Base-by-base conservation (phyloP, 2,329 filamentous ascomycete species). In the Incumbomyces lentus region DNA sequence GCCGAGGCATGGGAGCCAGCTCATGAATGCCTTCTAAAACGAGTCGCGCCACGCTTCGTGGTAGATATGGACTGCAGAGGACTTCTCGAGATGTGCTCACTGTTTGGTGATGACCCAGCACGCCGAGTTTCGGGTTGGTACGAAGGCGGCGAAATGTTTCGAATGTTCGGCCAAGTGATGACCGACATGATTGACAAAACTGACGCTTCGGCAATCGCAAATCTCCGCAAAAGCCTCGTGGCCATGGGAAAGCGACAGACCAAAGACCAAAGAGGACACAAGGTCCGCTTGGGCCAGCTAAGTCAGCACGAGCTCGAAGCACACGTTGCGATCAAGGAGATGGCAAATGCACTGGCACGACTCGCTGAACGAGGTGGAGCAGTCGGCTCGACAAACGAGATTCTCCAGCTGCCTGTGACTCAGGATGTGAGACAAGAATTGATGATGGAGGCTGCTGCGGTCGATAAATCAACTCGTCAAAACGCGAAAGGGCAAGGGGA, bases 1-100 rank as follows among this genome's bases (percentile, higher is more conserved):
- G 90, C 88, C 2, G 75, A 77, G 33, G 80, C 85, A 35, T 84
- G 81, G 64, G 73, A 79, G 26, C 86, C 92, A 61, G 92, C 92
- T 0, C 92, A 96, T 65, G 76, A 80, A 22, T 86, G 90, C 1
- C 82, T 98, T 45, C 78, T 84, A 50, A 78, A 79, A 52, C 76
- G 83, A 53, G 88, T 96, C 26, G 92, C 86, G 0, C 92, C 92
- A 0, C 73, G 75, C 22, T 79, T 86, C 10, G 76, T 98, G 52
- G 84, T 98, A 50, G 84, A 86, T 59, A 81, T 83, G 36, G 83
- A 95, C 61, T 90, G 86, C 58, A 73, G 76, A 16, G 74, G 74
- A 1, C 70, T 96, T 1, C 75, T 78, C 34, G 69, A 74, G 29
- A 71, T 95, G 33, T 74, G 96, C 32, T 71, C 73, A 14, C 79